Percentiles rank a stretch among this genome's conserved stretches.
Conservation (phyloP, 495 filamentous ascomycete species). For the Evernia prunastri region DNA sequence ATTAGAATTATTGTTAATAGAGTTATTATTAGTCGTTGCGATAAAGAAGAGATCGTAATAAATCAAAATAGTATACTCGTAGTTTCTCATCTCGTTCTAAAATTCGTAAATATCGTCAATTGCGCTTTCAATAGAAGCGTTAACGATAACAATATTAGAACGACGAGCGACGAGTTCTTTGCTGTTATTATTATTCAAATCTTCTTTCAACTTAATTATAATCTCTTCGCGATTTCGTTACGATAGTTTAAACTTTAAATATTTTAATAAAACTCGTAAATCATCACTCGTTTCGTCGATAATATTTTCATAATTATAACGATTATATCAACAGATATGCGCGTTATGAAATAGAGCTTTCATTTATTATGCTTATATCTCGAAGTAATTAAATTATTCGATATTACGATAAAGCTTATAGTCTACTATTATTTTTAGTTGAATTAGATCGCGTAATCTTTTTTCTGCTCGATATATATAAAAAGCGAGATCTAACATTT, state of each 20-base stretch:
- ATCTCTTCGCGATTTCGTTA: not conserved
- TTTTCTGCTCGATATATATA: not conserved
- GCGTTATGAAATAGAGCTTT: not conserved
- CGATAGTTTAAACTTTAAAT: not conserved
- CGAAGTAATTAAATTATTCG: not conserved
- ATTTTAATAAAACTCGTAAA: not conserved
- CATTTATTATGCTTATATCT: not conserved
- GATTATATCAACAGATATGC: not conserved
- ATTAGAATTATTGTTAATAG: too few relatives aligned
- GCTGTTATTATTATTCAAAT: too few relatives aligned
- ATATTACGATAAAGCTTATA: too few relatives aligned
- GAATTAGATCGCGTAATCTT: not conserved
- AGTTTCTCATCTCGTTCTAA: too few relatives aligned
- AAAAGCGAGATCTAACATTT: not conserved
- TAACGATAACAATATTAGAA: too few relatives aligned
- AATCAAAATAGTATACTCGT: too few relatives aligned
- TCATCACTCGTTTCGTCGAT: not conserved
- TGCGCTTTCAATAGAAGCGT: too few relatives aligned
- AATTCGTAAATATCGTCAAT: too few relatives aligned
- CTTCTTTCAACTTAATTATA: not conserved
- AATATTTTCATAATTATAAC: not conserved
- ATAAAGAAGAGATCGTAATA: too few relatives aligned
- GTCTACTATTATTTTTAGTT: not conserved
- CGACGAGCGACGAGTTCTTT: too few relatives aligned
- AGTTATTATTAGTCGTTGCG: too few relatives aligned